These are phyloP conservation scores for Dactylonectria macrodidyma DNA, from an alignment of 2,329 filamentous ascomycete species.

Conservation along the genomic window DNA sequence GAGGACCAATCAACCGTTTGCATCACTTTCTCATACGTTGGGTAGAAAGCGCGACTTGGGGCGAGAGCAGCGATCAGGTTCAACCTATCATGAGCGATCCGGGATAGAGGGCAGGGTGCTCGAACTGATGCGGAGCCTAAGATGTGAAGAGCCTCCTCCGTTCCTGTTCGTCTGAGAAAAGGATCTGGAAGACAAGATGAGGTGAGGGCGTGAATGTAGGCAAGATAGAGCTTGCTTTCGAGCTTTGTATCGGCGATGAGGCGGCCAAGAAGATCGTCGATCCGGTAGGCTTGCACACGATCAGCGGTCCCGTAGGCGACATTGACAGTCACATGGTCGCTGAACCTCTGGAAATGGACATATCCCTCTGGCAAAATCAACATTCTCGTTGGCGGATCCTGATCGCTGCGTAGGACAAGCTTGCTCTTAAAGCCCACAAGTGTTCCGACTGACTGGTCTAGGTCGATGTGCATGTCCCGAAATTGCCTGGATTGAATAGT, in stretches of 20 bases:
- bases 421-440: conserved; percentile 43
- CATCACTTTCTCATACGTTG: conserved; percentile 58
- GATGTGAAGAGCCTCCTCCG: conserved; percentile 66
- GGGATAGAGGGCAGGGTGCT: conserved; percentile 45
- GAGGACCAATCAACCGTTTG: too few relatives aligned
- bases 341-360: not conserved
- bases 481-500: conserved; percentile 33
- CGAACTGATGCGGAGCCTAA: conserved; percentile 63
- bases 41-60: conserved; percentile 62
- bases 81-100: not conserved
- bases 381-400: conserved; percentile 48
- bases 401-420: conserved; percentile 57
- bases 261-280: conserved; percentile 66
- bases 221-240: conserved; percentile 65
- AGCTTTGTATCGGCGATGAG: conserved; percentile 66
- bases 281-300: conserved; percentile 58
- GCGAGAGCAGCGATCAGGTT: conserved; percentile 7
- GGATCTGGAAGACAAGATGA: conserved; percentile 66
- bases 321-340: conserved; percentile 56
- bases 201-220: conserved; percentile 69
- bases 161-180: conserved; percentile 65
- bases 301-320: conserved; percentile 25
- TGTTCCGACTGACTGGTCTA: conserved; percentile 34
- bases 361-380: conserved; percentile 57
- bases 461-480: conserved; percentile 35